phyloP scores from a whole-genome alignment of 805 yeast species.

The Metschnikowia baotianmanensis region DNA sequence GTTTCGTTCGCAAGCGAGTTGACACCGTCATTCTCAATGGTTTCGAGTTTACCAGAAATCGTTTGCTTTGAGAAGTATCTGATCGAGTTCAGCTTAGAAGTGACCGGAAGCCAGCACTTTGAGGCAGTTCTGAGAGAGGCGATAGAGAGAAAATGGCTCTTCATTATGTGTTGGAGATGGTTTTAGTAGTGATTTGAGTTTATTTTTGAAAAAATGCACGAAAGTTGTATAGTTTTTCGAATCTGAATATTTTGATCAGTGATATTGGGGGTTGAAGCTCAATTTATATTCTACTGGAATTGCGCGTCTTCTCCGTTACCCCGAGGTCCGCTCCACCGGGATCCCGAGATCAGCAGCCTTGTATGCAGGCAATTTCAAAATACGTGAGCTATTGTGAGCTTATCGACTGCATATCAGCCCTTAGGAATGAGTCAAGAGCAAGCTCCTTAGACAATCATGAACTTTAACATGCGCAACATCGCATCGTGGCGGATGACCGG shows the following conservation, averaged over 20 bases:
- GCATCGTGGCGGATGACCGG: not conserved
- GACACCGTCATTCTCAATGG: conserved; percentile 32
- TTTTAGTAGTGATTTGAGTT: not conserved
- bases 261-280: no score
- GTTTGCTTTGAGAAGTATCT: conserved; percentile 38
- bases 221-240: not conserved
- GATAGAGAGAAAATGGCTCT: conserved; percentile 31
- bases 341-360: not conserved
- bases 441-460: not conserved
- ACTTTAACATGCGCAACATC: not conserved
- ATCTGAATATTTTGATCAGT: not conserved
- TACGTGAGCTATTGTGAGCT: no score
- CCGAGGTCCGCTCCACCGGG: conserved; percentile 20
- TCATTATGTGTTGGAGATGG: conserved; percentile 16
- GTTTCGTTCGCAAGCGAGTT: conserved; percentile 14
- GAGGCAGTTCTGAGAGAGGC: conserved; percentile 41
- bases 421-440: conserved; percentile 3
- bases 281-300: not conserved
- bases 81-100: conserved; percentile 12
- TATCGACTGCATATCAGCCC: not conserved
- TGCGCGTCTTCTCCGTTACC: conserved; percentile 9
- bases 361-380: conserved; percentile 2
- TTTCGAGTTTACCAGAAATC: conserved; percentile 35
- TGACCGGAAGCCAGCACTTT: conserved; percentile 38
- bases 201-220: not conserved